Conservation (phyloP, 2,329 filamentous ascomycete genomes). For the Ascomycota sp. region DNA sequence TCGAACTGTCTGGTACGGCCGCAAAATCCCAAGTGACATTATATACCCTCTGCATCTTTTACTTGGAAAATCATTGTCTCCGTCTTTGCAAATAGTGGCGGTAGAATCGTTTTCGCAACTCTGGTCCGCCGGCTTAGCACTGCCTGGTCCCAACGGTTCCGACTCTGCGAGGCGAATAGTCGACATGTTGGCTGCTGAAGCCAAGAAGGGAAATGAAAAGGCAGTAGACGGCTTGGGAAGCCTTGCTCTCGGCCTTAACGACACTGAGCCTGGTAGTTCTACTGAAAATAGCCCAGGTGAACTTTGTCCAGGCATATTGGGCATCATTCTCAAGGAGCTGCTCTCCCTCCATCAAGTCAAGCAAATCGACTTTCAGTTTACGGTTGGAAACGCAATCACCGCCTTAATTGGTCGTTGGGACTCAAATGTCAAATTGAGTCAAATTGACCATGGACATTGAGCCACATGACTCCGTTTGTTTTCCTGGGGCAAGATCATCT, state of each 20-base stretch:
- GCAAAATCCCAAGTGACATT: slow-evolving; percentile 8
- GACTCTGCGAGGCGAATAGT: slow-evolving; percentile 25
- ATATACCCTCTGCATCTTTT: slow-evolving; percentile 13
- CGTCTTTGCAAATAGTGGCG: slow-evolving; percentile 21
- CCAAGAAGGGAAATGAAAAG: slow-evolving; percentile 63
- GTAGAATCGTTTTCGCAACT: slow-evolving; percentile 25
- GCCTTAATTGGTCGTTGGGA: slow-evolving; percentile 65
- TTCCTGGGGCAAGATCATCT: slow-evolving; percentile 17
- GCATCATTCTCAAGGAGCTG: slow-evolving; percentile 43
- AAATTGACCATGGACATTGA: slow-evolving; percentile 63
- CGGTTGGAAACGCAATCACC: slow-evolving; percentile 72
- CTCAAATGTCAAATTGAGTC: slow-evolving; percentile 21
- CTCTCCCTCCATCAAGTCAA: slow-evolving; percentile 68
- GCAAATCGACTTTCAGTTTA: slow-evolving; percentile 73
- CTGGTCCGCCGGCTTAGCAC: slow-evolving; percentile 21
- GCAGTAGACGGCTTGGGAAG: slow-evolving; percentile 67
- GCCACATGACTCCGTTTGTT: slow-evolving; percentile 14
- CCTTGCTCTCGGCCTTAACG: slow-evolving; percentile 42
- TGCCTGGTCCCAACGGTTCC: slow-evolving; percentile 11
- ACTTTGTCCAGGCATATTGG: slow-evolving; percentile 18
- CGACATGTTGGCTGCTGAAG: slow-evolving; percentile 42
- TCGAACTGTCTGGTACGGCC: slow-evolving; percentile 22
- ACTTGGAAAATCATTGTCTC: slow-evolving; percentile 8
- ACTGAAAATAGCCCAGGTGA: slow-evolving; percentile 7
- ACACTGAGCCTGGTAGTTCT: slow-evolving; percentile 6